Percentiles rank a stretch among this genome's conserved stretches.
Conservation (phyloP, 2,329 filamentous ascomycete species). For the Cercospora sp. region DNA sequence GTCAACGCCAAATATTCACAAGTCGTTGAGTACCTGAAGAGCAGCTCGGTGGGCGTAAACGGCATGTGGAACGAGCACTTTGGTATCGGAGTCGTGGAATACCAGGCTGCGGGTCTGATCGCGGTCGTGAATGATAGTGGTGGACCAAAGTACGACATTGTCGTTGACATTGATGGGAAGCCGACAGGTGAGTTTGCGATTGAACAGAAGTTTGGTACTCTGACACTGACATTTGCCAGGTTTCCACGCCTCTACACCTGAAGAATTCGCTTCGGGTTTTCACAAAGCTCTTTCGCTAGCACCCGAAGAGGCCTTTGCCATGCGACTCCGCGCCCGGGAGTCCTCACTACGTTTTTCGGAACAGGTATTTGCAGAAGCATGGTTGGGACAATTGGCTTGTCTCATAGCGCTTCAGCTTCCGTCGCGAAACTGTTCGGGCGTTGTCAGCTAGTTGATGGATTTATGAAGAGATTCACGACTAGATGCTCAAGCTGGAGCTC, state of each 20-base stretch:
- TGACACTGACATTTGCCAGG: conserved; percentile 51
- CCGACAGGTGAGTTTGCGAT: conserved; percentile 63
- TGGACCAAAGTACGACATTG: conserved; percentile 91
- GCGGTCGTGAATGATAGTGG: conserved; percentile 91
- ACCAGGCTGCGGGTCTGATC: conserved; percentile 91
- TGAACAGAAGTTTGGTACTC: neutral
- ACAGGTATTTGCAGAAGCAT: conserved; percentile 76
- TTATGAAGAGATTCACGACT: neutral
- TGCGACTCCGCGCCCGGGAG: conserved; percentile 71
- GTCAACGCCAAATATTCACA: conserved; percentile 87
- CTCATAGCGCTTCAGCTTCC: conserved; percentile 54
- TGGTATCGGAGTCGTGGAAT: conserved; percentile 96
- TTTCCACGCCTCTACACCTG: conserved; percentile 76
- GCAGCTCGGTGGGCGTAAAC: conserved; percentile 83
- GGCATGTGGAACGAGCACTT: conserved; percentile 99
- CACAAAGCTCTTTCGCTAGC: conserved; percentile 71
- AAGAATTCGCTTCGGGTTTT: conserved; percentile 80
- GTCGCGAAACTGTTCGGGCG: neutral
- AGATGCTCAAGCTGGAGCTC: neutral
- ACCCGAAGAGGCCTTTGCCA: conserved; percentile 64
- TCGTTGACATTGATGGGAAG: conserved; percentile 73
- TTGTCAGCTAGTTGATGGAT: neutral
- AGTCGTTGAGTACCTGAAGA: conserved; percentile 75
- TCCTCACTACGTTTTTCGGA: conserved; percentile 87
- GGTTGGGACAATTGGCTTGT: conserved; percentile 72